Percentiles rank a stretch among this genome's conserved stretches.
These are phyloP conservation scores for Clitopilus passeckerianus DNA, from an alignment of 768 basidiomycete genomes.

Conservation along the genomic window DNA sequence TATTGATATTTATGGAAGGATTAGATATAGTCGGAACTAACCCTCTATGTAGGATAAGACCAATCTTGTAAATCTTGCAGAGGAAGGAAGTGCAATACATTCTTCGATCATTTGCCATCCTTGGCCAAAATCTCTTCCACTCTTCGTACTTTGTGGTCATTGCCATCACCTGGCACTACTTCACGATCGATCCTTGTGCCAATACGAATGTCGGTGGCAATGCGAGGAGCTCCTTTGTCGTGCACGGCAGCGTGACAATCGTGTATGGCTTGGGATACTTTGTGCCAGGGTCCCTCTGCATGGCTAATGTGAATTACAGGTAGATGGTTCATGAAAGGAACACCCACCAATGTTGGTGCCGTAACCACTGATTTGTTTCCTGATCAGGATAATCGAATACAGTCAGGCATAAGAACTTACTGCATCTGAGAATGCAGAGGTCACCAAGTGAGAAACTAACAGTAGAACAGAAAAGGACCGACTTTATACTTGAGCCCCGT, in stretches of 20 bases:
- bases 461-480: constrained; percentile 2
- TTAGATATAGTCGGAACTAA: background rate
- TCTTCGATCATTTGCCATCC: constrained; percentile 11
- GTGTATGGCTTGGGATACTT: constrained; percentile 83
- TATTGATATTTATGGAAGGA: constrained; percentile 1
- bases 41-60: background rate
- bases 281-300: constrained; percentile 79
- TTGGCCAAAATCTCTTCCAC: constrained; percentile 74
- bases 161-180: constrained; percentile 61
- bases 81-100: too few relatives aligned
- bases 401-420: constrained; percentile 32
- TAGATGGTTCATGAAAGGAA: background rate
- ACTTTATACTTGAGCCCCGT: constrained; percentile 83
- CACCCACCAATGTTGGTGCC: constrained; percentile 80
- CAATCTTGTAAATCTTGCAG: background rate
- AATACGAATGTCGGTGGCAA: constrained; percentile 93
- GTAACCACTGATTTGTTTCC: constrained; percentile 56
- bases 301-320: background rate
- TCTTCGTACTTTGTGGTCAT: constrained; percentile 73
- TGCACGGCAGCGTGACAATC: constrained; percentile 89
- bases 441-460: background rate
- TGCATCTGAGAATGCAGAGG: constrained; percentile 47
- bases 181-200: constrained; percentile 80
- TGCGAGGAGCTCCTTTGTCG: constrained; percentile 62
- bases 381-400: background rate